phyloP scores from a whole-genome alignment of 148 eudicot genomes.

The Rhododendron griersonianum region DNA sequence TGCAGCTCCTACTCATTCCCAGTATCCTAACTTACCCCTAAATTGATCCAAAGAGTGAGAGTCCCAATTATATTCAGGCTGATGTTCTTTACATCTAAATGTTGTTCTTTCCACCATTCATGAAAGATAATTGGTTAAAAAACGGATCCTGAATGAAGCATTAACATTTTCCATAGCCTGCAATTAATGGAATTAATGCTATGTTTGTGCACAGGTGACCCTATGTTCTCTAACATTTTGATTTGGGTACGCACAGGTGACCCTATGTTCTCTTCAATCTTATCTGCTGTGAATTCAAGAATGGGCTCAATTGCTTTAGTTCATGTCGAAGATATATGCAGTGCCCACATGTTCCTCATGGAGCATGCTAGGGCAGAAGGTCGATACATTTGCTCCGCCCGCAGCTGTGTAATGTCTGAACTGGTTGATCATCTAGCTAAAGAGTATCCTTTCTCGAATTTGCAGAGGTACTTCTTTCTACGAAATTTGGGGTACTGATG shows the following conservation, averaged over 20 bases:
- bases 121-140: not conserved
- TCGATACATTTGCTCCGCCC: constrained; percentile 35
- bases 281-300: constrained; percentile 51
- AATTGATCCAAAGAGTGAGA: not conserved
- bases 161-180: not conserved
- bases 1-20: not conserved
- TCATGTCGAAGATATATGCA: constrained; percentile 38
- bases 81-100: not conserved
- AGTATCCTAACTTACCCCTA: not conserved
- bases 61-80: not conserved
- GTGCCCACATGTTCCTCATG: constrained; percentile 68
- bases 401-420: constrained; percentile 29
- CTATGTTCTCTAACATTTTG: constrained; percentile 20
- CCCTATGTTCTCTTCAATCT: constrained; percentile 33
- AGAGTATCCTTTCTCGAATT: constrained; percentile 26
- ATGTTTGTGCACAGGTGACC: not conserved
- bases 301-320: constrained; percentile 54
- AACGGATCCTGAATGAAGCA: not conserved
- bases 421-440: constrained; percentile 27
- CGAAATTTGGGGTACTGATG: not conserved
- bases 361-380: constrained; percentile 51
- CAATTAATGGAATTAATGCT: not conserved
- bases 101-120: not conserved
- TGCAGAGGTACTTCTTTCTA: constrained; percentile 27
- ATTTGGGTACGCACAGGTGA: not conserved